Evolutionary conservation across 139 green algal genomes (phyloP), one percentile per base, ranked within the genome.

Genomic region (Eudorina sp.): DNA sequence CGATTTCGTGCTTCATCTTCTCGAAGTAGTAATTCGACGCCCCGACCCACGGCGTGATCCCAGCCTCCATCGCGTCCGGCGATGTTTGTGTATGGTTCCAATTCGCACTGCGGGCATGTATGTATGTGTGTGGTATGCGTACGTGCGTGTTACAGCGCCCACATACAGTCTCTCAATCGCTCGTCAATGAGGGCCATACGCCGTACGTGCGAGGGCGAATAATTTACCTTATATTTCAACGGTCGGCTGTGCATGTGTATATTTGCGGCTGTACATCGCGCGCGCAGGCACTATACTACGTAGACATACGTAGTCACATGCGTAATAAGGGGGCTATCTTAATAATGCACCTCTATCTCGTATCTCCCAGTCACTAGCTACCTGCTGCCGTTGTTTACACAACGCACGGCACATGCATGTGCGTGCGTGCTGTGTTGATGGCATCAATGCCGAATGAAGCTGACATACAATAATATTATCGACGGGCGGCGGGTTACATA

Each of bases 21-120:
- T 83, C 31, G 18, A 69, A 68, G 75, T 83, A 83, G 75, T 83
- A 83, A 31, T 83, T 46, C 19, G 48, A 64, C 0, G 74, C 74
- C 14, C 13, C 43, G 13, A 64, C 16, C 74, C 74, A 82, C 29
- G 64, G 46, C 6, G 72, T 79, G 72, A 79, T 79, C 2, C 66
- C 66, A 0, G 25, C 69, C 9, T 51, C 69, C 13, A 34, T 14
- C 2, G n/a, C 16, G 19, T 77, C 69, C 2, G 14, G 13, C 18
- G 69, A 53, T 18, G 11, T 3, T 21, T 77, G 69, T 1, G 38
- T 77, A 40, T 53, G 69, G 14, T 77, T 77, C 69, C 69, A 77
- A 5, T 11, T 14, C 8, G 11, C 13, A n/a, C 68, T 76, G 68
- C 64, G n/a, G 18, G 14, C 6, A 36, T 21, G 58, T 29, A 21